Conservation (phyloP, 345 rosid species). For the Carallia brachiata region DNA sequence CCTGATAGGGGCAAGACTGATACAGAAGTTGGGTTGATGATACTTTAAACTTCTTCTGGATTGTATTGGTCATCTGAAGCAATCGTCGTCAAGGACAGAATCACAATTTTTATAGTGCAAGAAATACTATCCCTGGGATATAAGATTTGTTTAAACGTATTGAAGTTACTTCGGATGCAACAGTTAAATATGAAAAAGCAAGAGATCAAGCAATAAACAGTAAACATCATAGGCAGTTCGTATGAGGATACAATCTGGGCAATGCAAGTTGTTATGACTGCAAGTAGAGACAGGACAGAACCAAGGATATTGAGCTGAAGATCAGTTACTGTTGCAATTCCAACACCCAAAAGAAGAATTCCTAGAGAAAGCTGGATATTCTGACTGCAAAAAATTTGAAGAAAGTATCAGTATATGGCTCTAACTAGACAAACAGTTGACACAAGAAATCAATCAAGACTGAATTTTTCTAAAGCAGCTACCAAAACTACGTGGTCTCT, state of each 20-base stretch:
- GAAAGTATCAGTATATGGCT: conserved; percentile 18
- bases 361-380: conserved; percentile 71
- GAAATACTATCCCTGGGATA: no score
- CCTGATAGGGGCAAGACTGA: conserved; percentile 99
- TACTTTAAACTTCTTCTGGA: conserved; percentile 98
- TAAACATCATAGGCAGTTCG: conserved; percentile 18
- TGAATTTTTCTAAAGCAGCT: background rate
- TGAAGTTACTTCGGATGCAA: background rate
- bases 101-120: no score
- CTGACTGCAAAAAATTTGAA: conserved; percentile 56
- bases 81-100: conserved; percentile 48
- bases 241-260: conserved; percentile 97
- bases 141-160: background rate
- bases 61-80: conserved; percentile 95
- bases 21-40: conserved; percentile 98
- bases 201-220: conserved; percentile 16
- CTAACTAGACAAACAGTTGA: background rate
- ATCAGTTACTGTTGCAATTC: conserved; percentile 98
- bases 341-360: conserved; percentile 97
- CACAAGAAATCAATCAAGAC: background rate
- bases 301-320: conserved; percentile 96
- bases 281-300: conserved; percentile 84
- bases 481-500: background rate
- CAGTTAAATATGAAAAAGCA: conserved; percentile 7
- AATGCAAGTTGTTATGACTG: conserved; percentile 90